phyloP scores from a whole-genome alignment of 768 basidiomycete genomes.

The Neoboletus subvelutipes region DNA sequence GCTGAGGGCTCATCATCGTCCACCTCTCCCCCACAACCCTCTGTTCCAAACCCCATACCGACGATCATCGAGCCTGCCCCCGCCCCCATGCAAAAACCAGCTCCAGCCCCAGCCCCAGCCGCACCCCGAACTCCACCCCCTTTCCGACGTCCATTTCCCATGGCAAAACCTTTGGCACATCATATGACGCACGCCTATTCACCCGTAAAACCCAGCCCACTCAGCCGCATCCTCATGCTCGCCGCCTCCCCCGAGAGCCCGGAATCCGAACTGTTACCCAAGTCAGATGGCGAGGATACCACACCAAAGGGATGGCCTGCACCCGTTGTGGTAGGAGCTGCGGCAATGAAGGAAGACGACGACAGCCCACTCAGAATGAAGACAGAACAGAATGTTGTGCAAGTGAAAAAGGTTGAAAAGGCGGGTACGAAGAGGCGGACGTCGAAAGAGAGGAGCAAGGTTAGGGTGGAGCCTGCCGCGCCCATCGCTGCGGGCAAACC shows the following conservation, averaged over 20 bases:
- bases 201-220: conserved; percentile 74
- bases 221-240: conserved; percentile 77
- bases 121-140: conserved; percentile 24
- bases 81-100: conserved; percentile 4
- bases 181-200: conserved; percentile 82
- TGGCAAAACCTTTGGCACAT: conserved; percentile 67
- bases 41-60: conserved; percentile 18
- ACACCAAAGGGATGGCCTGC: conserved; percentile 27
- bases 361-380: conserved; percentile 57
- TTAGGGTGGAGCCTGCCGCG: conserved; percentile 23
- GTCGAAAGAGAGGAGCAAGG: conserved; percentile 43
- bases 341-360: conserved; percentile 40
- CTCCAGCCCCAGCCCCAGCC: not conserved
- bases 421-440: conserved; percentile 28
- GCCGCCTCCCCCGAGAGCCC: conserved; percentile 55
- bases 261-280: conserved; percentile 9
- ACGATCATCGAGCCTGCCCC: conserved; percentile 21
- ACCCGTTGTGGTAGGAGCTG: conserved; percentile 6
- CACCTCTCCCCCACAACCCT: not conserved
- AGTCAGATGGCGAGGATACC: conserved; percentile 19
- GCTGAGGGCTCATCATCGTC: not conserved
- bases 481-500: conserved; percentile 25
- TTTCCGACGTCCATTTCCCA: conserved; percentile 56
- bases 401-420: conserved; percentile 11
- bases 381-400: conserved; percentile 32